Base-by-base conservation (phyloP, 805 yeast species). In the Pichia membranifaciens region DNA sequence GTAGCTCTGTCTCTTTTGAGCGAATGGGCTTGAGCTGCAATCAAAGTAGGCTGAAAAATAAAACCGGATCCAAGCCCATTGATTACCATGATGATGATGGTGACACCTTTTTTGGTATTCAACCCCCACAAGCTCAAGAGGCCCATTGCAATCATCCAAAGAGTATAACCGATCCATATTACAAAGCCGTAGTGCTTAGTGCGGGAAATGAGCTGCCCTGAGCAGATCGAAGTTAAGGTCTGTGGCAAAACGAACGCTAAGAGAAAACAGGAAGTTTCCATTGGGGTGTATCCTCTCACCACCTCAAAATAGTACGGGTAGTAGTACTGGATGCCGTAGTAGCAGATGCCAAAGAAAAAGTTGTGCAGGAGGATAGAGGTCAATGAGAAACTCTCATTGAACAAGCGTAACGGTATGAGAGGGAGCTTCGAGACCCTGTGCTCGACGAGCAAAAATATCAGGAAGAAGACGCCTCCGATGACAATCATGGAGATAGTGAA, bases 11-110 rank as follows among this genome's bases (percentile, higher is more conserved):
- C 84, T 3, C 72, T 65, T 43, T 72, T 69, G 34, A 53, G 61
- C 15, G 78, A 66, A 50, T 76, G 78, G 1, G 81, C 79, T 56
- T 72, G 82, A 33, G 71, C 70, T 1, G 82, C 82, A 10, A 78
- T 74, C 63, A 77, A 67, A 0, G 77, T 71, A 4, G 81, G 81
- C 56, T 77, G 82, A 67, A 76, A 75, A 18, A 74, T 70, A 43
- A 66, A 66, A 2, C 80, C 83, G 8, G 69, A 65, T 0, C 81
- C 78, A 17, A 60, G 39, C 21, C 79, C 76, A 44, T 63, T 58
- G 49, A 73, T 36, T 4, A 42, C n/a, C 40, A 64, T 20, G 45
- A 71, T 50, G 2, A 70, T 61, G 31, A 72, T 62, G 5, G 58
- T 65, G 34, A 71, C 61, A 0, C 67, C 73, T 2, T 61, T 69